A percentile compares a stretch with the other conserved stretches of the same genome.
phyloP scores from a whole-genome alignment of 2,329 filamentous ascomycete genomes.

The Rutstroemia sp. region DNA sequence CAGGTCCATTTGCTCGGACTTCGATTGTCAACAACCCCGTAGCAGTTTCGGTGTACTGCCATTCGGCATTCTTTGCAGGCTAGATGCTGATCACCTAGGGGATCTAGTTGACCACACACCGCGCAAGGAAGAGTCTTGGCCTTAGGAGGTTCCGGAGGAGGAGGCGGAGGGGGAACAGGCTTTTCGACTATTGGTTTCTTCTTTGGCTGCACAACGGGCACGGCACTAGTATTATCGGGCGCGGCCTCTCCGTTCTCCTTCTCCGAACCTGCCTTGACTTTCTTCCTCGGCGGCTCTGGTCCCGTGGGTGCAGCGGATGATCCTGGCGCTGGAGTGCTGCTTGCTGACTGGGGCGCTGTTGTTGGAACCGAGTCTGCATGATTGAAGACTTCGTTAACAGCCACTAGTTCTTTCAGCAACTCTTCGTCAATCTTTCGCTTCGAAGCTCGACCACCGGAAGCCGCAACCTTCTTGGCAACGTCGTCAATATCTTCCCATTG shows the following conservation, averaged over 20 bases:
- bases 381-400: slow-evolving; percentile 54
- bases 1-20: slow-evolving; percentile 80
- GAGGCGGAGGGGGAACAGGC: slow-evolving; percentile 50
- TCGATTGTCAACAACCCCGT: slow-evolving; percentile 67
- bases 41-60: slow-evolving; percentile 87
- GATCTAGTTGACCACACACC: slow-evolving; percentile 70
- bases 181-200: slow-evolving; percentile 46
- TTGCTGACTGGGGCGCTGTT: slow-evolving; percentile 15
- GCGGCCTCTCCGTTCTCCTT: slow-evolving; percentile 40
- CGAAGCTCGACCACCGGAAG: slow-evolving; percentile 72
- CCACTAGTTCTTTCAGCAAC: slow-evolving; percentile 64
- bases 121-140: slow-evolving; percentile 76
- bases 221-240: slow-evolving; percentile 35
- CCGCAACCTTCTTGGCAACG: slow-evolving; percentile 76
- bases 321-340: slow-evolving; percentile 20
- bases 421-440: slow-evolving; percentile 91
- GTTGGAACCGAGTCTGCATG: slow-evolving; percentile 33
- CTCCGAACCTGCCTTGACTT: slow-evolving; percentile 48
- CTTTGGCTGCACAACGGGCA: slow-evolving; percentile 32
- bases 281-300: slow-evolving; percentile 56
- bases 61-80: slow-evolving; percentile 83
- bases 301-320: slow-evolving; percentile 23
- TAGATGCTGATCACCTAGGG: slow-evolving; percentile 62
- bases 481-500: slow-evolving; percentile 95
- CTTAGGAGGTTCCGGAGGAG: slow-evolving; percentile 52